Evolutionary conservation across 163 green algal genomes (phyloP), one percentile per base, ranked within the genome.

Genomic region (Chlamydomonas reinhardtii): DNA sequence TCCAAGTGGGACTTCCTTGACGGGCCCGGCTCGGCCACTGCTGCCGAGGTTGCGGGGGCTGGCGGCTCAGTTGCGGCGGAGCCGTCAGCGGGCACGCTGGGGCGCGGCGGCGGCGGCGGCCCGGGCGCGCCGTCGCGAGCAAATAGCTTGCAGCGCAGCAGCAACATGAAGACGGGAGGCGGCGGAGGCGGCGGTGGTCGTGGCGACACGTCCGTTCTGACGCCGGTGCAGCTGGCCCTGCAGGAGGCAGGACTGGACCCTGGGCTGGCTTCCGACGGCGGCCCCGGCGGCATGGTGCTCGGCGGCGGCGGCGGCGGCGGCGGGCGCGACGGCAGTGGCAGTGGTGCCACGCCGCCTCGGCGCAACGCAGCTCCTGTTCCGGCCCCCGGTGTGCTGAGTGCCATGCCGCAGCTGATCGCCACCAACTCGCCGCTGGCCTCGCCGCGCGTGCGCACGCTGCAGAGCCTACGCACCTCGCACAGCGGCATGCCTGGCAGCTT

Each of bases 1-100:
- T 15, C 12, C 66, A 85, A 76, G 48, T 85, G 79, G 79, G 79
- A 85, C 31, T 85, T 85, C 31, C 54, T 85, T 25, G 79, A 85
- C 48, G 59, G 59, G 59, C 59, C 59, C 4, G 25, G 59, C 24
- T 32, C 29, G n/a, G 48, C 66, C 64, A 71, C 27, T 37, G 59
- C 59, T 19, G 24, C 17, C 48, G 48, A 48, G 39, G 39, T 5
- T 8, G 39, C 39, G 39, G 39, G 39, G 5, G 39, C 39, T 5
- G 39, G 39, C 39, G 39, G 48, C 12, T 17, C 9, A 14, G 48
- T 56, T 9, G 48, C 48, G 5, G 1, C 48, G 48, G 48, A 56
- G 48, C 48, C 17, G 48, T 56, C 48, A 19, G 48, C 48, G 12
- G 9, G 48, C 48, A 14, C 48, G 48, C 48, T 56, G 48, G 48